Base-by-base conservation (phyloP, 1,139 yeast species). In the Blastobotrys indianensis region DNA sequence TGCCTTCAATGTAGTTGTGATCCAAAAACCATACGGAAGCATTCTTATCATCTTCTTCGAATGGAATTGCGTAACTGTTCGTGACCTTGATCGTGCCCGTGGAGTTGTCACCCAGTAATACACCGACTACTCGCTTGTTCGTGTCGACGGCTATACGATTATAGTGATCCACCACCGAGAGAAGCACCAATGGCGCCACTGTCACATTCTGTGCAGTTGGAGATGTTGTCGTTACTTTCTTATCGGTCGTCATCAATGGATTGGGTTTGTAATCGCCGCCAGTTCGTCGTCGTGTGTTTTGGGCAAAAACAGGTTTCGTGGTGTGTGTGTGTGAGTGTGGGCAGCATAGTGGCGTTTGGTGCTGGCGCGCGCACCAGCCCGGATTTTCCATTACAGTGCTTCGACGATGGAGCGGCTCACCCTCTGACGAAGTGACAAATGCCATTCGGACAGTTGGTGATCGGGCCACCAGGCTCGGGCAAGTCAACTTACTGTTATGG, bases 401-500 rank as follows among this genome's bases (percentile, higher is more conserved):
- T 20, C 7, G 25, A 7, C 4, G 25, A 20, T 20, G 25, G 25
- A 20, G 25, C 25, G 25, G 25, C 25, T 20, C 25, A 20, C 25
- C 25, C 7, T 4, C 25, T 7, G 7, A 20, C 4, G 7, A 20
- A 7, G 4, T 20, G 25, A 20, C 25, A 20, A 20, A 60, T 64
- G 68, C 66, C 67, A 35, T 90, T 86, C 64, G 97, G 95, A 2
- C 97, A 92, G 65, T 78, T 92, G 16, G 92, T 92, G 11, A 86
- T 94, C 32, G 99, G 99, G 0, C 97, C 98, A 0, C 98, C 99
- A 0, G 99, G 98, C 1, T 77, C 95, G 0, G 99, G 99, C 1
- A 94, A 94, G 61, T 86, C 97, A 0, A 94, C 98, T 0, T 94
- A 86, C 63, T 88, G 97, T 62, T 73, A 80, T 63, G 98, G 98